These are phyloP conservation scores for Hysterium pulicare DNA, from an alignment of 2,329 filamentous ascomycete species.

Conservation along the genomic window DNA sequence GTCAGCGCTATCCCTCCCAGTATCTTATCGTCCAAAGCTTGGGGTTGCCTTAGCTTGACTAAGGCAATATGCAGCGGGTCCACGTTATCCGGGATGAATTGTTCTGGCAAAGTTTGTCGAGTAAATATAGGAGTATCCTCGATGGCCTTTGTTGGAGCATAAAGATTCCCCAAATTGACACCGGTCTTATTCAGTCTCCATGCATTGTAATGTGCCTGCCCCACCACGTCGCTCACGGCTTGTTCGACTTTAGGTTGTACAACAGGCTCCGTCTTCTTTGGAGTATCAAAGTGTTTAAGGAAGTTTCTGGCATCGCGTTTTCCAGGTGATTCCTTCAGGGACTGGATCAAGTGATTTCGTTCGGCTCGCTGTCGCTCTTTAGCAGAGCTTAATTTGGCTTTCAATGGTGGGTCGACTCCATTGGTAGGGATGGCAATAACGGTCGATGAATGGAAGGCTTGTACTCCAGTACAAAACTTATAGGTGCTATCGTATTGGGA, in stretches of 20 bases:
- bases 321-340: constrained; percentile 84
- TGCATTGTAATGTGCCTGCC: constrained; percentile 27
- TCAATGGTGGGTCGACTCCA: background rate
- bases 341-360: constrained; percentile 34
- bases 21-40: constrained; percentile 65
- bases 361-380: constrained; percentile 36
- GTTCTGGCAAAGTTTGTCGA: constrained; percentile 47
- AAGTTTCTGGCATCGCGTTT: constrained; percentile 92
- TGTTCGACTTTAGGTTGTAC: constrained; percentile 10
- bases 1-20: constrained; percentile 78
- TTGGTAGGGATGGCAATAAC: background rate
- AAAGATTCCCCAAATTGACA: constrained; percentile 61
- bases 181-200: constrained; percentile 43
- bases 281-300: constrained; percentile 72
- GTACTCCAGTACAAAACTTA: background rate
- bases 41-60: constrained; percentile 75
- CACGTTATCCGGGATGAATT: constrained; percentile 16
- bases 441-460: background rate
- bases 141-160: constrained; percentile 56
- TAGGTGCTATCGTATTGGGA: background rate
- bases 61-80: constrained; percentile 72
- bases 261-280: constrained; percentile 15
- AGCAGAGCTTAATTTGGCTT: constrained; percentile 20
- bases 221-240: constrained; percentile 15
- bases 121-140: constrained; percentile 60